Percentiles rank a stretch among this genome's conserved stretches.
These are phyloP conservation scores for Micractinium sp. DNA, from an alignment of 139 green algal species.

Conservation along the genomic window DNA sequence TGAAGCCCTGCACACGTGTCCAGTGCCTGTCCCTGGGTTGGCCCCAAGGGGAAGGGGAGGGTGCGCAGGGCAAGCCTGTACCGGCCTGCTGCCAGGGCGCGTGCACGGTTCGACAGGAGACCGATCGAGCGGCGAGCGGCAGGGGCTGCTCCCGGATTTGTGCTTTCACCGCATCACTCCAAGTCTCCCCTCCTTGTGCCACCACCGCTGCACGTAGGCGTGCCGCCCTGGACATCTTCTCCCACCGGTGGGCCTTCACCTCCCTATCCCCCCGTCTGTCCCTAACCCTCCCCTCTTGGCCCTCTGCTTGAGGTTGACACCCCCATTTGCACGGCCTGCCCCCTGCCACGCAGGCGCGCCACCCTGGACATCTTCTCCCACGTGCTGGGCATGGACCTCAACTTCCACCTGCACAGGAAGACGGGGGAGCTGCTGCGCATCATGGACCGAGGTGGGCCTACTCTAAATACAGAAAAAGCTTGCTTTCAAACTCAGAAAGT, in stretches of 20 bases:
- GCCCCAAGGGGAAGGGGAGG: no score
- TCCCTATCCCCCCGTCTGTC: no score
- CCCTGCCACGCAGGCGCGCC: constrained; percentile 51
- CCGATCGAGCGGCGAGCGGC: no score
- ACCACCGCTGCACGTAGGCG: constrained; percentile 26
- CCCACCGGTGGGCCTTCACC: constrained; percentile 88
- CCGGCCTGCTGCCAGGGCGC: no score
- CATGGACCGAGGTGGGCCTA: constrained; percentile 73
- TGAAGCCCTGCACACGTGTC: no score
- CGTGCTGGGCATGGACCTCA: constrained; percentile 88
- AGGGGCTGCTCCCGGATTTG: no score
- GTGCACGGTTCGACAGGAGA: no score
- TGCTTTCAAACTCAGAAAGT: no score
- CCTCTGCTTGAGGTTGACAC: not conserved
- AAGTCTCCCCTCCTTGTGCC: no score
- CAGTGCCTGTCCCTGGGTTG: no score
- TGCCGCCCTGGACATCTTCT: constrained; percentile 79
- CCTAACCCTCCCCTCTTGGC: not conserved
- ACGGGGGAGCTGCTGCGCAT: constrained; percentile 88
- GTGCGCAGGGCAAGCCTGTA: no score
- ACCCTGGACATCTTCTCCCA: constrained; percentile 82
- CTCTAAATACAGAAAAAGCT: no score
- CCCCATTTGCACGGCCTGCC: not conserved
- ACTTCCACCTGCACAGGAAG: constrained; percentile 90
- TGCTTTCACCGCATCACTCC: not conserved